Conservation (phyloP, 176 grass and related monocot genomes). For the Aegilops tauschii region DNA sequence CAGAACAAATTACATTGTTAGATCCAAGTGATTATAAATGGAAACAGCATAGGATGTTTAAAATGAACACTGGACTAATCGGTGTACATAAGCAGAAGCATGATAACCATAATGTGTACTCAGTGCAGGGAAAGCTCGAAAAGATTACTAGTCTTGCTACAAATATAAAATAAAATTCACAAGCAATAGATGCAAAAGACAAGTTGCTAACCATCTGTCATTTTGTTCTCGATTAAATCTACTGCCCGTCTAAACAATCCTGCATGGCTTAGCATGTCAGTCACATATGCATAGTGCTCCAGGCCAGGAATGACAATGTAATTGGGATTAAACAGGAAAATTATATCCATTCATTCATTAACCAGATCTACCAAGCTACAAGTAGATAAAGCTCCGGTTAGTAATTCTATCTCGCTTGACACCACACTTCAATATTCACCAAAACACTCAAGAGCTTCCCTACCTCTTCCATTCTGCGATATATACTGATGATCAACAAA, state of each 20-base stretch:
- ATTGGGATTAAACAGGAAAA: slow-evolving; percentile 65
- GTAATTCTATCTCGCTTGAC: slow-evolving; percentile 75
- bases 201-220: slow-evolving; percentile 54
- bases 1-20: not conserved
- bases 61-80: not conserved
- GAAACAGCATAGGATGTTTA: not conserved
- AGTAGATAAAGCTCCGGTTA: slow-evolving; percentile 60
- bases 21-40: not conserved
- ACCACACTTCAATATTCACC: slow-evolving; percentile 43
- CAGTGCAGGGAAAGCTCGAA: not conserved
- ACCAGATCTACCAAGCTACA: slow-evolving; percentile 49
- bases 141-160: not conserved
- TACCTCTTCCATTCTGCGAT: slow-evolving; percentile 63
- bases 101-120: slow-evolving; percentile 9
- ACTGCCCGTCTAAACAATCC: slow-evolving; percentile 66
- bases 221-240: slow-evolving; percentile 50
- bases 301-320: slow-evolving; percentile 40
- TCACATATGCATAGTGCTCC: slow-evolving; percentile 58
- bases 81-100: not conserved
- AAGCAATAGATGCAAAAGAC: slow-evolving; percentile 2
- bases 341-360: slow-evolving; percentile 43
- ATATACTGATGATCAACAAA: slow-evolving; percentile 70
- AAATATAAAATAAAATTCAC: not conserved
- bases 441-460: slow-evolving; percentile 69
- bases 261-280: slow-evolving; percentile 60